Percentiles rank a stretch among this genome's conserved stretches.
Conservation (phyloP, 345 rosid genomes). For the Limnanthes douglasii region DNA sequence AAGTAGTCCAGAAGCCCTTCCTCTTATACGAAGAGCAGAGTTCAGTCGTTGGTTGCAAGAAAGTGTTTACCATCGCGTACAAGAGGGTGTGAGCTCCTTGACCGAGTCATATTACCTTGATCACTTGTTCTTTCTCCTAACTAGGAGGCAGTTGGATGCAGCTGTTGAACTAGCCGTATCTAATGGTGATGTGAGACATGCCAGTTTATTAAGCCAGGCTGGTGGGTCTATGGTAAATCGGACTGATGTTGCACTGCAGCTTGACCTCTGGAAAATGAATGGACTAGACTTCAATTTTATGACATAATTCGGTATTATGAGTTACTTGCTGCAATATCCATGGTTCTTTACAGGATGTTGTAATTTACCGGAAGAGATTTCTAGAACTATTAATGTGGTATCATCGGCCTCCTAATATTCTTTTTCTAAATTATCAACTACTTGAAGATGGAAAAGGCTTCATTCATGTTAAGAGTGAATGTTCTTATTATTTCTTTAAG, state of each 20-base stretch:
- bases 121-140: slow-evolving; percentile 64
- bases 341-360: slow-evolving; percentile 35
- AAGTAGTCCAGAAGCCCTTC: slow-evolving; percentile 59
- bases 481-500: too few species aligned
- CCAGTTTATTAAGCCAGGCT: slow-evolving; percentile 92
- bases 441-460: slow-evolving; percentile 61
- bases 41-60: slow-evolving; percentile 94
- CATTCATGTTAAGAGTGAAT: too few species aligned
- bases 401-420: slow-evolving; percentile 47
- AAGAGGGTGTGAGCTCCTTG: slow-evolving; percentile 67
- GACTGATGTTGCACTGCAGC: slow-evolving; percentile 51
- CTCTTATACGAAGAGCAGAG: slow-evolving; percentile 86
- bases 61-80: slow-evolving; percentile 82
- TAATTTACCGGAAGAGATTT: slow-evolving; percentile 94
- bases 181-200: slow-evolving; percentile 87
- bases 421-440: slow-evolving; percentile 58
- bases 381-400: slow-evolving; percentile 95
- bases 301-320: slow-evolving; percentile 58
- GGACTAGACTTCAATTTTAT: slow-evolving; percentile 86
- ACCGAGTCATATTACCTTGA: slow-evolving; percentile 63
- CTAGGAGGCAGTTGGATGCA: slow-evolving; percentile 79
- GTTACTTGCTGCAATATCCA: slow-evolving; percentile 78
- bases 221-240: slow-evolving; percentile 80
- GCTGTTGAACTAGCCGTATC: slow-evolving; percentile 84
- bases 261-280: slow-evolving; percentile 74